These are phyloP conservation scores for Scheffersomyces segobiensis DNA, from an alignment of 1,139 yeast species.

Conservation along the genomic window DNA sequence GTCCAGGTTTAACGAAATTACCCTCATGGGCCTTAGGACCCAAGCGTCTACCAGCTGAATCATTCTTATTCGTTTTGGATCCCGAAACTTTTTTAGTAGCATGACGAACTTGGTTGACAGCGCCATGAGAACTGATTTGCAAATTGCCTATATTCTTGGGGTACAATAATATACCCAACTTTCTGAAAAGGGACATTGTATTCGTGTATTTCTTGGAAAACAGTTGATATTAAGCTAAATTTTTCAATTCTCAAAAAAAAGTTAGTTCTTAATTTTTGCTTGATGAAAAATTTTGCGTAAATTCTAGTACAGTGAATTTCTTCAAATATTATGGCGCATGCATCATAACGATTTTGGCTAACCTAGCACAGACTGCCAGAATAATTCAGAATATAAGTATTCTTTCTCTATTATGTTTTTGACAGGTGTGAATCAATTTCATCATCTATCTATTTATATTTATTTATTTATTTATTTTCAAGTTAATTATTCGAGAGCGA, in stretches of 20 bases:
- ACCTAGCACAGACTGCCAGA: neutral
- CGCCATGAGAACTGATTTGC: conserved; percentile 3
- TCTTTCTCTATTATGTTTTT: neutral
- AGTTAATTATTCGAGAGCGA: conserved; percentile 13
- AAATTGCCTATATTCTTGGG: neutral
- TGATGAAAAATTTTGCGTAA: neutral
- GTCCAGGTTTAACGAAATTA: conserved; percentile 69
- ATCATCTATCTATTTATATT: too few relatives aligned
- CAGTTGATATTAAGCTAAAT: neutral
- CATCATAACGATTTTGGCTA: neutral
- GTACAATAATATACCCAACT: neutral
- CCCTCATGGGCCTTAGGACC: conserved; percentile 90
- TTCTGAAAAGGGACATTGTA: neutral
- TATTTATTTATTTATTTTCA: too few relatives aligned
- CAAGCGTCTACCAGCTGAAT: conserved; percentile 91
- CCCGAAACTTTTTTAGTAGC: conserved; percentile 96
- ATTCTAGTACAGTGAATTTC: neutral
- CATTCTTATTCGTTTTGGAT: conserved; percentile 88
- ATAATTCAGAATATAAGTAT: too few relatives aligned
- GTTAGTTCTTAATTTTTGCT: neutral
- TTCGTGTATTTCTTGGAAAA: neutral
- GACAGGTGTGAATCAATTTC: neutral
- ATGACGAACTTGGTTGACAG: conserved; percentile 62
- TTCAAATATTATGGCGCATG: neutral
- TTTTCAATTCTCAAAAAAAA: neutral